Conservation (phyloP, 495 filamentous ascomycete species). For the Penicillium paxilli region DNA sequence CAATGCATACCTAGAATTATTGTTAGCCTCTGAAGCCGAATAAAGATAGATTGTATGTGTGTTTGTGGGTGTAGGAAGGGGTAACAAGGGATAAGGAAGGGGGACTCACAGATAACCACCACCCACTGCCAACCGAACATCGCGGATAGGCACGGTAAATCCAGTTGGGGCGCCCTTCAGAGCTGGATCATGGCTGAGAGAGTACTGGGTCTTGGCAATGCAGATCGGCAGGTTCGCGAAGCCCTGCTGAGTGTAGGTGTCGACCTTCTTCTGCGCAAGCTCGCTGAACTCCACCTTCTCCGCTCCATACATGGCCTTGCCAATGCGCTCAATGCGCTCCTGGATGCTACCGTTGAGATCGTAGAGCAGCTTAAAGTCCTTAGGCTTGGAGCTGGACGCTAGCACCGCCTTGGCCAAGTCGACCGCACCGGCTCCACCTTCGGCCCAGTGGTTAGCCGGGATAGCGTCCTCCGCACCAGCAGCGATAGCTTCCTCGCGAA, state of each 20-base stretch:
- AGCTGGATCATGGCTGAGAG: constrained; percentile 87
- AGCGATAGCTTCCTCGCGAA: constrained; percentile 86
- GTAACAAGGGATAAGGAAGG: background rate
- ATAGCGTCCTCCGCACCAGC: constrained; percentile 94
- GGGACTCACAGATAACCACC: constrained; percentile 80
- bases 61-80: no score
- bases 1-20: constrained; percentile 70
- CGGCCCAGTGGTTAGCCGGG: constrained; percentile 93
- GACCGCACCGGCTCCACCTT: constrained; percentile 88
- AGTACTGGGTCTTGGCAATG: constrained; percentile 98
- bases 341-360: constrained; percentile 76
- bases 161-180: constrained; percentile 96
- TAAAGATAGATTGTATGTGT: background rate
- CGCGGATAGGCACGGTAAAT: constrained; percentile 92
- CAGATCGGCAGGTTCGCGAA: constrained; percentile 93
- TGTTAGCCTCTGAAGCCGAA: background rate
- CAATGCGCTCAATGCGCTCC: constrained; percentile 89
- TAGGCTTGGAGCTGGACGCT: constrained; percentile 76
- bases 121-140: constrained; percentile 91
- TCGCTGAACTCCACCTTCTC: constrained; percentile 90
- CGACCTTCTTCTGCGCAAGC: constrained; percentile 91
- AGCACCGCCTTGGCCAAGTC: constrained; percentile 89
- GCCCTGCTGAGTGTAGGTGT: constrained; percentile 89
- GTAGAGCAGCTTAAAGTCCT: constrained; percentile 90
- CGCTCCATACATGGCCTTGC: constrained; percentile 90